Evolutionary conservation across 2,329 filamentous ascomycete genomes (phyloP), one percentile per base, ranked within the genome.

Genomic region (Clonostachys chloroleuca): DNA sequence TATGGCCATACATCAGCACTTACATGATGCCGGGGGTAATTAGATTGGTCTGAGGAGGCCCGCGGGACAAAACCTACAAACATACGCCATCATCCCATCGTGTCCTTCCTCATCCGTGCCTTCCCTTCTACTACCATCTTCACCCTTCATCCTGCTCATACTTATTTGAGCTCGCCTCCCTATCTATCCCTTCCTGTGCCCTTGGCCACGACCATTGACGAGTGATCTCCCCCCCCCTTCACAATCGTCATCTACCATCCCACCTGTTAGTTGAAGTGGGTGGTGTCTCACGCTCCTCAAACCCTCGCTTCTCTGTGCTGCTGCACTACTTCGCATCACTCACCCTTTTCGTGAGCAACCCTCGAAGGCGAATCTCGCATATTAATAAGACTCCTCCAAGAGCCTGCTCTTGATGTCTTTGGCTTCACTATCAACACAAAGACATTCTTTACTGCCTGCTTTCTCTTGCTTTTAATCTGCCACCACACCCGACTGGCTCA

Each of bases 121-220:
- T 30, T 30, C 24, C 62, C 61, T 66, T 66, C 61, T 61, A 64
- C 56, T 66, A 63, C 62, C 56, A 61, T 61, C 57, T 52, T 55
- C 59, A 61, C 52, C 62, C 63, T 60, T 61, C 56, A 44, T 49
- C 43, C 54, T 44, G 40, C 39, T 37, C 50, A 49, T 56, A 30
- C 24, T 30, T 30, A 30, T 30, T 30, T 30, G 52, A 51, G 51
- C 49, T 51, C 44, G 46, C 54, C 47, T 55, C 48, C 52, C 51
- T 51, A 47, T 51, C 51, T 51, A 47, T 51, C 24, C 24, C 24
- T 30, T 30, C 24, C 24, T 4, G 24, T 30, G 24, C 24, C 24
- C 24, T 30, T 30, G 24, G 41, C 37, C 47, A 34, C 40, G 36
- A 40, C 7, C 30, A 42, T 18, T 34, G 13, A 16, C 14, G 34